These are phyloP conservation scores for Phaseolus coccineus DNA, from an alignment of 331 rosid species.

Conservation along the genomic window DNA sequence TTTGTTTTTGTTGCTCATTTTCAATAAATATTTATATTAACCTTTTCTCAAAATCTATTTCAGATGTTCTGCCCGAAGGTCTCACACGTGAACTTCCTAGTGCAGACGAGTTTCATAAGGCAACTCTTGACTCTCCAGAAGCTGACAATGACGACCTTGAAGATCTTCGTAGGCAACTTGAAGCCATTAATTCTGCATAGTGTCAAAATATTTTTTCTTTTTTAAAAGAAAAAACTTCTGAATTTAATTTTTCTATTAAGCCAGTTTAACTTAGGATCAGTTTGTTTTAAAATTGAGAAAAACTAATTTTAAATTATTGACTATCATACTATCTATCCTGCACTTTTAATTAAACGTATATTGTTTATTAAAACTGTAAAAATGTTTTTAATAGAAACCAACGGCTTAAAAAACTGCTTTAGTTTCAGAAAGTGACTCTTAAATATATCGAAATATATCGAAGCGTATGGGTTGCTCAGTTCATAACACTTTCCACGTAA, in stretches of 20 bases:
- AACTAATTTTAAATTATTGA: neutral
- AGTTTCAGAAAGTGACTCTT: neutral
- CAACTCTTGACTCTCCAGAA: conserved; percentile 46
- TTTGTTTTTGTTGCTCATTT: neutral
- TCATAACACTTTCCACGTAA: neutral
- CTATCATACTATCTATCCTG: neutral
- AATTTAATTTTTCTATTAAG: conserved; percentile 20
- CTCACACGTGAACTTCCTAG: conserved; percentile 57
- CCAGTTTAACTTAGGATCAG: neutral
- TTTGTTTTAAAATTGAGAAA: neutral
- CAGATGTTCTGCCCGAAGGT: conserved; percentile 67
- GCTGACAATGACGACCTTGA: conserved; percentile 75
- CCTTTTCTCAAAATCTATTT: conserved; percentile 17
- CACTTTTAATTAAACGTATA: neutral
- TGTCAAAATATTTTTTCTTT: neutral
- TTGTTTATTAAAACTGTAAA: neutral
- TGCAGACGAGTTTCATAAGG: conserved; percentile 65
- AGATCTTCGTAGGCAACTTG: conserved; percentile 81
- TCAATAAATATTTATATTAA: conserved; percentile 6
- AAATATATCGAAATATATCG: no score
- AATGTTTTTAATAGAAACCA: neutral
- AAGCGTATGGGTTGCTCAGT: neutral
- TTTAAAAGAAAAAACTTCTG: neutral
- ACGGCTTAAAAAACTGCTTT: neutral
- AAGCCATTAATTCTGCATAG: conserved; percentile 76